Base-by-base conservation (phyloP, 1,284 basidiomycete genomes). In the Rhodotorula sp. region DNA sequence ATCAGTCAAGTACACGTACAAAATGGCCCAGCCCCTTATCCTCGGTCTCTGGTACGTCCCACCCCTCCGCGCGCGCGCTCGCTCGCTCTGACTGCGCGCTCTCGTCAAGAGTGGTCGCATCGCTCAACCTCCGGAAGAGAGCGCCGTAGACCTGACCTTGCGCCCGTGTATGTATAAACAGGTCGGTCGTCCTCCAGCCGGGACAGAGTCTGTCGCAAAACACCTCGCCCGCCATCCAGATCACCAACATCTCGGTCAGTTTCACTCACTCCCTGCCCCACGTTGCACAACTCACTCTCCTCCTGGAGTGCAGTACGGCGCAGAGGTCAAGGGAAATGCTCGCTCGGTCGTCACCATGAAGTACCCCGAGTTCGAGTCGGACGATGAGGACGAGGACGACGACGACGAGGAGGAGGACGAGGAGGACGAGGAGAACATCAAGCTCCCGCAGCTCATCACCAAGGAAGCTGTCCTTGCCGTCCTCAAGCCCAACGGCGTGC, bases 291-390 rank as follows among this genome's bases (percentile, higher is more conserved):
- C 50, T 21, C 19, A 16, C 19, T 26, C 50, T 52, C 12, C 21
- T 2, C 10, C n/a, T 10, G 19, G 45, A 10, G 3, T 2, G 14
- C 64, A 76, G 75, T 76, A 71, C 67, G 75, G 75, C n/a, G 65
- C 70, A 16, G 69, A 72, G 65, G 73, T 76, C 67, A 75, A 72
- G 67, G 75, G 75, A 49, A 45, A 67, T 21, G 73, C 67, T 19
- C 75, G 75, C 64, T 89, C 91, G 18, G 69, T 87, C 86, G 78
- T 79, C 70, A 97, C 95, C 28, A 95, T 95, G 79, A 97, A 97
- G 84, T 93, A 94, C 26, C 87, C 97, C 66, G 89, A 92, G 79
- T 94, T 90, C 80, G 95, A 86, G 50, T 86, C 88, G 61, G 88
- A 87, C 61, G 31, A 38, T 21, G 77, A 81, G 34, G 80, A 80